Evolutionary conservation across 2,329 filamentous ascomycete species (phyloP).

Genomic region (Pestalotiopsis sp.): DNA sequence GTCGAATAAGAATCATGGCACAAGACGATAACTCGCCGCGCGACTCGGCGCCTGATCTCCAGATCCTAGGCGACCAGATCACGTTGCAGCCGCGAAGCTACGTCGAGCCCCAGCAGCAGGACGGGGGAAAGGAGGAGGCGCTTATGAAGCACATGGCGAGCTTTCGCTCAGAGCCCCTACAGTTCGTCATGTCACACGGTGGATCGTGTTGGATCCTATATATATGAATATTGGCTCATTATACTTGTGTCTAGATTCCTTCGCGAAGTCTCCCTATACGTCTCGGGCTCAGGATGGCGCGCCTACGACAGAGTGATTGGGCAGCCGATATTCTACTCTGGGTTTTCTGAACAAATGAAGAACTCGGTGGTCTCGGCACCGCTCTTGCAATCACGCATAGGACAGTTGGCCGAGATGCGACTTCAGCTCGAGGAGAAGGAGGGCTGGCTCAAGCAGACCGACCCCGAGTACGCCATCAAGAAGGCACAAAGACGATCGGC

Average conservation of each 20-base stretch:
- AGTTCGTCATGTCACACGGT: constrained; percentile 37
- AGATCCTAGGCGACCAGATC: constrained; percentile 74
- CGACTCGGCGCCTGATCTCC: constrained; percentile 71
- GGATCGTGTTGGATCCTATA: not conserved
- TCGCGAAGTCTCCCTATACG: constrained; percentile 89
- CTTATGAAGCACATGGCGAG: constrained; percentile 83
- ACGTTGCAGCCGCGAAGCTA: constrained; percentile 76
- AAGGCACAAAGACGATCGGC: constrained; percentile 59
- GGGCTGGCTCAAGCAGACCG: constrained; percentile 63
- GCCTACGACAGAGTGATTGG: constrained; percentile 90
- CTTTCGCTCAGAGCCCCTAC: constrained; percentile 72
- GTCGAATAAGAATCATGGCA: constrained; percentile 35
- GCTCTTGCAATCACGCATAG: constrained; percentile 74
- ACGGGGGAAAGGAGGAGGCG: constrained; percentile 65
- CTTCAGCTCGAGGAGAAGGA: constrained; percentile 77
- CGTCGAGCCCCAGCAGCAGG: constrained; percentile 48
- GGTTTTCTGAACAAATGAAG: constrained; percentile 92
- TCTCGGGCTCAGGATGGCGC: constrained; percentile 93
- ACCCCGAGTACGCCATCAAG: constrained; percentile 56
- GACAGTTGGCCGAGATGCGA: constrained; percentile 74
- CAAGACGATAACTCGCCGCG: constrained; percentile 42
- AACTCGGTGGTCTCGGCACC: constrained; percentile 73
- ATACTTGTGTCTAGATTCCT: constrained; percentile 59
- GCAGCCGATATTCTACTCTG: constrained; percentile 89
- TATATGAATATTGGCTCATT: constrained; percentile 43